Base-by-base conservation (phyloP, 2,329 filamentous ascomycete species). In the Macroventuria anomochaeta region DNA sequence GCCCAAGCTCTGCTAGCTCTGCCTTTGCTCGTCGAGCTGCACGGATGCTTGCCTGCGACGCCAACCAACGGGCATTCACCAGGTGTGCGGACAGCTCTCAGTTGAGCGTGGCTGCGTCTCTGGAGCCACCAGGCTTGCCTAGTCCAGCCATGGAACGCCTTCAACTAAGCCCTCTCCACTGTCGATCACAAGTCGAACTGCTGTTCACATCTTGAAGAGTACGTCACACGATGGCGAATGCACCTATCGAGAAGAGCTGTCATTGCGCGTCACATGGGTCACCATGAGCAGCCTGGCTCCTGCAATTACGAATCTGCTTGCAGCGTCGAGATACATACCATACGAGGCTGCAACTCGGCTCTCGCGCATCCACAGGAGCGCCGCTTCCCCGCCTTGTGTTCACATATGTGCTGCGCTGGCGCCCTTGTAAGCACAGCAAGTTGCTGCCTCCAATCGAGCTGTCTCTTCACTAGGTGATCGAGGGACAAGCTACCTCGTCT, bases 321-420 rank as follows among this genome's bases (percentile, higher is more conserved):
- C 43, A 47, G 26, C 32, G 18, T 18, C 20, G 15, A 43, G 49
- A 56, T 53, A 54, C 48, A 58, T 56, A 55, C 54, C 48, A 52
- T 53, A 57, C 54, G 40, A 57, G 52, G 52, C 61, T 59, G 60
- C 55, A 42, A 48, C 46, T 41, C 46, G 49, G 47, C 51, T 57
- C 48, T 49, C 48, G 59, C 43, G 57, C 52, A 46, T 55, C 55
- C 55, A 57, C 34, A 46, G 34, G 41, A n/a, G 44, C 43, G 23
- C 33, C 34, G 26, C 25, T 18, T 37, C 54, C 48, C 58, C 60
- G 52, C 56, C 36, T 40, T 60, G 55, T 65, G 51, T 59, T 54
- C 60, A 50, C 54, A 46, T 25, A 55, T 23, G 57, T 69, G 64
- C 62, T 69, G 60, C 59, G 62, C 58, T 70, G 67, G 61, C 57